Conservation (phyloP, 2,329 filamentous ascomycete species). For the Trichophyton rubrum region DNA sequence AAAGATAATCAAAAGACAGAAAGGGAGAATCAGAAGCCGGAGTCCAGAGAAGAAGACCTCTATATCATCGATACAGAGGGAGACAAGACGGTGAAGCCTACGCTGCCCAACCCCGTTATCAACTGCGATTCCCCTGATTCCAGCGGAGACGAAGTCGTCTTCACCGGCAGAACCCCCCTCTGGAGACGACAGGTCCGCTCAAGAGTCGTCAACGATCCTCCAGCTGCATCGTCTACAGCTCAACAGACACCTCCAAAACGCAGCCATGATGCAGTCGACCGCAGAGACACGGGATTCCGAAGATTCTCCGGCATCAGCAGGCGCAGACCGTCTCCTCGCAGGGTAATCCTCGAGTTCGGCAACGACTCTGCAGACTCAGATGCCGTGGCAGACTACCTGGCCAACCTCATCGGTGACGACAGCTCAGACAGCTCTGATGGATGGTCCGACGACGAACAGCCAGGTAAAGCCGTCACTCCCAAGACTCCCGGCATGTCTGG, state of each 20-base stretch:
- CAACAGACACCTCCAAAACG: not conserved
- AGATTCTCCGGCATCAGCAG: not conserved
- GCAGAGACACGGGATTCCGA: not conserved
- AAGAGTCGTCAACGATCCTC: not conserved
- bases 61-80: constrained; percentile 29
- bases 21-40: too few species aligned
- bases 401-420: constrained; percentile 20
- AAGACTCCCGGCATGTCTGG: not conserved
- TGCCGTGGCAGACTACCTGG: constrained; percentile 29
- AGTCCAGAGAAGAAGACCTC: not conserved
- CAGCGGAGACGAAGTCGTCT: constrained; percentile 50
- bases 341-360: not conserved
- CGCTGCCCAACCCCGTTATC: constrained; percentile 19
- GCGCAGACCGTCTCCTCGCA: not conserved
- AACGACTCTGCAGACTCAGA: constrained; percentile 6
- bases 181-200: not conserved
- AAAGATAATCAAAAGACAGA: too few species aligned
- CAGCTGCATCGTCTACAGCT: not conserved
- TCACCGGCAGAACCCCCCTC: constrained; percentile 21
- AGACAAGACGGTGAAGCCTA: constrained; percentile 14
- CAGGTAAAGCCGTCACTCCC: not conserved
- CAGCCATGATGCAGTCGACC: not conserved
- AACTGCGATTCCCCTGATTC: constrained; percentile 39
- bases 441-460: constrained; percentile 10
- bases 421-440: not conserved